phyloP scores from a whole-genome alignment of 2,329 filamentous ascomycete species.

The Malbranchea zuffiana region DNA sequence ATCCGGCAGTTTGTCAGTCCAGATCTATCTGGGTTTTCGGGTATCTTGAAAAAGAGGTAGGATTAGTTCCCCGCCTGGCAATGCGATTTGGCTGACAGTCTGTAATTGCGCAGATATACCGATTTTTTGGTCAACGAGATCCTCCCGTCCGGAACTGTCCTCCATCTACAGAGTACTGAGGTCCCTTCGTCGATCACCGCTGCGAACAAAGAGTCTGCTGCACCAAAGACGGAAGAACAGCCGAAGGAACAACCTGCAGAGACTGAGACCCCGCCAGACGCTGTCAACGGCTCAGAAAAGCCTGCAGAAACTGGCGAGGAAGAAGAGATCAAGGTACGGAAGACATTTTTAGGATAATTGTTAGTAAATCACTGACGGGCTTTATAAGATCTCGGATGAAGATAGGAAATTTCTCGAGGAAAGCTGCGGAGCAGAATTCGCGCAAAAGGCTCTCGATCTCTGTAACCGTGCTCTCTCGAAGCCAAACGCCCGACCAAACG shows the following conservation, averaged over 20 bases:
- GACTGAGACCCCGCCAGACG: conserved; percentile 2
- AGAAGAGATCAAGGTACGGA: conserved; percentile 5
- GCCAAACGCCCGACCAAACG: conserved; percentile 45
- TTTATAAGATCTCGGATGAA: conserved; percentile 25
- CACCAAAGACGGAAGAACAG: conserved; percentile 1
- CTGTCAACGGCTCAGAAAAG: conserved; percentile 10
- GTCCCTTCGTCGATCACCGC: conserved; percentile 18
- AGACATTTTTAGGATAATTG: background rate
- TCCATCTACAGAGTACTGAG: conserved; percentile 53
- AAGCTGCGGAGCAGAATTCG: conserved; percentile 43
- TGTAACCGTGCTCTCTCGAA: conserved; percentile 44
- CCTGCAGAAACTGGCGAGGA: conserved; percentile 11
- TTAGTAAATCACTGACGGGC: background rate
- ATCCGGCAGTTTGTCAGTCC: conserved; percentile 54
- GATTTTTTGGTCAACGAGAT: conserved; percentile 94
- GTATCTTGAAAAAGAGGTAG: conserved; percentile 56
- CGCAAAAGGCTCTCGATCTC: conserved; percentile 43
- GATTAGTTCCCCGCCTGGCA: background rate
- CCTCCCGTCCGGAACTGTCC: conserved; percentile 58
- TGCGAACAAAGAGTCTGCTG: conserved; percentile 3
- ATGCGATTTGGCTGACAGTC: conserved; percentile 3
- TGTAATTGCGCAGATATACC: conserved; percentile 52
- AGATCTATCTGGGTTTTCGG: conserved; percentile 49
- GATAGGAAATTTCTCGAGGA: conserved; percentile 36
- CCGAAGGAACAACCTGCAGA: conserved; percentile 2